Evolutionary conservation across 495 filamentous ascomycete genomes (phyloP).

Genomic region (Aspergillus sclerotioniger): DNA sequence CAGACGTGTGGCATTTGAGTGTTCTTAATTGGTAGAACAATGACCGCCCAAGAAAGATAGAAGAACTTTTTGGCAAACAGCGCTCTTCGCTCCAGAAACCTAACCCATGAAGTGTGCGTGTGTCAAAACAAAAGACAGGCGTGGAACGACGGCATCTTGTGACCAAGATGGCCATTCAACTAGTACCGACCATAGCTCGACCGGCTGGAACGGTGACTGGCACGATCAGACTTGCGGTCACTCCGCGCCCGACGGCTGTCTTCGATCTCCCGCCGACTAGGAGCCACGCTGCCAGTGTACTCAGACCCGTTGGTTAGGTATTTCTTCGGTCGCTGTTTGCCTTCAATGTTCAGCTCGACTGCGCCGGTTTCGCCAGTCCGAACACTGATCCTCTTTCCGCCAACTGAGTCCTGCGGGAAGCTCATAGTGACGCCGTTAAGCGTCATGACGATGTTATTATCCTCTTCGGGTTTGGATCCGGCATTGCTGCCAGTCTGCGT

Average conservation of each 20-base stretch:
- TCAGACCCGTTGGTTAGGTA: conserved; percentile 38
- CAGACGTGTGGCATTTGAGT: background rate
- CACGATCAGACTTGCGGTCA: conserved; percentile 41
- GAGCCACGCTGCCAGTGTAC: conserved; percentile 29
- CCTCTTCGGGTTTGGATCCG: conserved; percentile 34
- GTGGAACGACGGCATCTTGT: background rate
- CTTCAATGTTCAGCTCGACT: conserved; percentile 40
- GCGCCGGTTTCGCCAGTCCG: conserved; percentile 40
- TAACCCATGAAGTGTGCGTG: conserved; percentile 6
- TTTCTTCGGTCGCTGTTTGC: conserved; percentile 34
- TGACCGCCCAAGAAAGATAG: conserved; percentile 3
- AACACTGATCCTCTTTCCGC: conserved; percentile 42
- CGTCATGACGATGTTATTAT: conserved; percentile 42
- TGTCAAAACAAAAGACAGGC: conserved; percentile 4
- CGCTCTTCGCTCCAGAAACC: background rate
- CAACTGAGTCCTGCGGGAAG: conserved; percentile 37
- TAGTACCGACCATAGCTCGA: conserved; percentile 34
- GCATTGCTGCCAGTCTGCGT: conserved; percentile 33
- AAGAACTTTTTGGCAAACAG: conserved; percentile 8
- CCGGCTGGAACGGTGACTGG: conserved; percentile 38
- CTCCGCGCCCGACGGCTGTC: conserved; percentile 30
- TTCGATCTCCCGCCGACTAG: conserved; percentile 27
- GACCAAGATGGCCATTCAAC: background rate
- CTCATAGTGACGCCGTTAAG: conserved; percentile 46
- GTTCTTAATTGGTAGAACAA: background rate